Base-by-base conservation (phyloP, 306 rosid species). In the Glycine soja region DNA sequence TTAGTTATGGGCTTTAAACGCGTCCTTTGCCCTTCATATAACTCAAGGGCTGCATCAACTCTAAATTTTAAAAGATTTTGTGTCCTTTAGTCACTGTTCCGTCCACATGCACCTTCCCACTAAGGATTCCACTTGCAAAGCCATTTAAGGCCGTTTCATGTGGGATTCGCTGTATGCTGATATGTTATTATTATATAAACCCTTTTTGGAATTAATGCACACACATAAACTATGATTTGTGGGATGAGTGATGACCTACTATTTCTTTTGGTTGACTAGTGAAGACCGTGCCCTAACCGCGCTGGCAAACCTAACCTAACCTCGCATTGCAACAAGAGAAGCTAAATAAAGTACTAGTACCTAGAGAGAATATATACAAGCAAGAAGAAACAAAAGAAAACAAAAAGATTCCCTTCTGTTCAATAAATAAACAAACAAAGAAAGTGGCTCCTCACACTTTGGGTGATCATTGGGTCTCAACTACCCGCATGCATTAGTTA, bases 391-490 rank as follows among this genome's bases (percentile, higher is more conserved):
- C 80, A 72, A 77, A 77, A 58, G 75, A 75, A 81, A 34, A 42
- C 51, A 57, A 74, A 24, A 24, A 82, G 81, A 78, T 81, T 85
- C 86, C 66, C 67, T 65, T 46, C 30, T 10, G 82, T 73, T 70
- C 8, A 46, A 63, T 24, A 70, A 61, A 69, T 10, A 68, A 65
- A 69, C 0, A 77, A 63, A 71, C 3, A 19, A 19, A 36, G 16
- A 19, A 64, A 72, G 63, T 74, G 71, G 63, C 75, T 85, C 79
- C 86, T 82, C 83, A 72, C 58, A 85, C 52, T 63, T 62, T 40
- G 85, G 88, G 74, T 42, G 81, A 81, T 85, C 88, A 81, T 85
- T 85, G 61, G 30, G 80, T 77, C 72, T 81, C 82, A 56, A 76
- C 61, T 58, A 24, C 30, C 30, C 30, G 30, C 30, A 24, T 24